Evolutionary conservation across 805 yeast species (phyloP), one percentile per base, ranked within the genome.

Genomic region (Debaryomyces tyrocola): DNA sequence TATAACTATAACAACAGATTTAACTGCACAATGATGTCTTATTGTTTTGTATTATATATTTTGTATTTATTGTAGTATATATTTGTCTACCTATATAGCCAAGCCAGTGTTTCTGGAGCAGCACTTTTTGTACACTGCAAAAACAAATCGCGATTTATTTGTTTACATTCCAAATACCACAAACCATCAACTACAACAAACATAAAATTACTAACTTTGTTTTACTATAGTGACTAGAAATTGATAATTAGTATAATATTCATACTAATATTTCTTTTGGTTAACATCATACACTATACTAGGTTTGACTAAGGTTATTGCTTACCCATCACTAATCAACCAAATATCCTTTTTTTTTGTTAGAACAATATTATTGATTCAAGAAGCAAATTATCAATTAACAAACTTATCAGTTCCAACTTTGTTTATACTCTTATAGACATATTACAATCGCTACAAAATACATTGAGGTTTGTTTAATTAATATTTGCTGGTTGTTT

Each of bases 101-200:
- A 24, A 4, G 27, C 2, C 14, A 11, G 34, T 14, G 34, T 31
- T 31, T 6, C 17, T 31, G 34, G 34, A 14, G 17, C 34, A 31
- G 6, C 17, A 12, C 34, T 12, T 14, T 17, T 31, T n/a, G 17
- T 31, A 31, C 34, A 6, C 34, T 31, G 34, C 20, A 24, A 35
- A 35, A 35, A 17, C n/a, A 10, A 34, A 41, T 33, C 45, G 45
- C 45, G 45, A 41, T 41, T 41, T 34, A 33, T 33, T 41, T 41
- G 45, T 41, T 41, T 41, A 41, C 45, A 33, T 34, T 34, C 20
- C 28, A 14, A 33, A 20, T 4, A 40, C 37, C 45, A 41, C 33
- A 24, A 41, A 41, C 14, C 28, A 41, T 39, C 40, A 34, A 35
- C 31, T 35, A 41, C 37, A 24, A 24, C 27, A 41, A 33, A 34